Percentiles rank a stretch among this genome's conserved stretches.
These are phyloP conservation scores for Dryas octopetala DNA, from an alignment of 306 rosid genomes.

Conservation along the genomic window DNA sequence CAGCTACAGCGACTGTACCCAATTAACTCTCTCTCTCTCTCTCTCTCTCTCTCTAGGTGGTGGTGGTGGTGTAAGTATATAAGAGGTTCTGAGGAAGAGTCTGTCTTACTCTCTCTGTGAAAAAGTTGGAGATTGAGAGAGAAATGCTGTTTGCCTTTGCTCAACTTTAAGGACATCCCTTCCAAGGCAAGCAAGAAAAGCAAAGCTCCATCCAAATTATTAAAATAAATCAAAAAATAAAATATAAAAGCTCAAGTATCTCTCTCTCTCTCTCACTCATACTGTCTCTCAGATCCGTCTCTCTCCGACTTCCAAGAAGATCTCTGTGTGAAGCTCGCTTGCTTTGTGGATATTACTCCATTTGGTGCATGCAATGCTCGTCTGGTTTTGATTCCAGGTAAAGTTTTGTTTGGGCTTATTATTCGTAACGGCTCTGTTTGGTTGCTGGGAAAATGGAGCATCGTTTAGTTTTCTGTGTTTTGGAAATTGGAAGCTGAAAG, in stretches of 20 bases:
- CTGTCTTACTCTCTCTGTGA: conserved; percentile 23
- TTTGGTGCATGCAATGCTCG: conserved; percentile 40
- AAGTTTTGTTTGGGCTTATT: conserved; percentile 18
- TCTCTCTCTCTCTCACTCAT: conserved; percentile 20
- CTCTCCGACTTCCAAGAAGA: conserved; percentile 35
- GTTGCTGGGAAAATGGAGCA: conserved; percentile 5
- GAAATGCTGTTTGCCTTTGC: conserved; percentile 51
- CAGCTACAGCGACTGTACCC: conserved; percentile 13
- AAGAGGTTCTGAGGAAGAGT: background rate
- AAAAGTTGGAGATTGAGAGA: conserved; percentile 42
- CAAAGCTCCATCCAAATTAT: conserved; percentile 9
- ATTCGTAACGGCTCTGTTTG: conserved; percentile 4
- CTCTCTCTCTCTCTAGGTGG: conserved; percentile 11
- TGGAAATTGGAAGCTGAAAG: background rate
- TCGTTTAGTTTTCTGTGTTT: background rate
- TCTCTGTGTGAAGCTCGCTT: conserved; percentile 27
- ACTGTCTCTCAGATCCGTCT: conserved; percentile 56
- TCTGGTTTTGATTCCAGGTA: conserved; percentile 52
- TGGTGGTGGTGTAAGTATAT: background rate
- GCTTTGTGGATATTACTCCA: conserved; percentile 23
- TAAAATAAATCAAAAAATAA: background rate
- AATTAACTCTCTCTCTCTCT: background rate
- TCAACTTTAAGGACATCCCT: conserved; percentile 55
- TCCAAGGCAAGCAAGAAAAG: conserved; percentile 70
- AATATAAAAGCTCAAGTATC: conserved; percentile 7